These are phyloP conservation scores for Penicillium silybi DNA, from an alignment of 495 filamentous ascomycete species.

Conservation along the genomic window DNA sequence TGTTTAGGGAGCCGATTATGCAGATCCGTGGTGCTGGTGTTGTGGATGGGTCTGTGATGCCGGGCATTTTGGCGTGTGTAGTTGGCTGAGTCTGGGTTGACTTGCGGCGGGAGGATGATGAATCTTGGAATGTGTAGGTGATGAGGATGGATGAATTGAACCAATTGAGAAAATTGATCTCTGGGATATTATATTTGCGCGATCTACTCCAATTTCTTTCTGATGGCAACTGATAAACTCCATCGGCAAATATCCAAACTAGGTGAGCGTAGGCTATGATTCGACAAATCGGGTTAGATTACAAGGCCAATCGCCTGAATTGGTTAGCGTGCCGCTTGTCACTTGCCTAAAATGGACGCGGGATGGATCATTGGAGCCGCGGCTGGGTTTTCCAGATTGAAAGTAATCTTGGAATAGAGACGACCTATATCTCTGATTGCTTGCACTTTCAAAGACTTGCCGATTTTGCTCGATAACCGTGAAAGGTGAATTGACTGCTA, in stretches of 20 bases:
- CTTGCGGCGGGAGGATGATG: too few relatives aligned
- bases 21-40: constrained; percentile 6
- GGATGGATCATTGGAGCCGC: background rate
- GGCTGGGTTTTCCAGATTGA: background rate
- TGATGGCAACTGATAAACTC: background rate
- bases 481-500: too few relatives aligned
- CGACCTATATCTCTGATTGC: too few relatives aligned
- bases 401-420: too few relatives aligned
- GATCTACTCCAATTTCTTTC: background rate
- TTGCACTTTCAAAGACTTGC: too few relatives aligned
- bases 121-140: too few relatives aligned
- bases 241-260: background rate
- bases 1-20: constrained; percentile 26
- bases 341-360: background rate
- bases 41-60: constrained; percentile 3
- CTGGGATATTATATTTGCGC: background rate
- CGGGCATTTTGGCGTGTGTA: constrained; percentile 4
- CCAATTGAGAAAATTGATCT: background rate
- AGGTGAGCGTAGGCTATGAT: constrained; percentile 5
- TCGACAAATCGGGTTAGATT: constrained; percentile 1
- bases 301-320: background rate
- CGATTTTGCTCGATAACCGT: too few relatives aligned
- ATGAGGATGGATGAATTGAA: background rate
- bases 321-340: background rate
- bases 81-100: background rate